phyloP scores from a whole-genome alignment of 108 stramenopile species.

The Nitzschia sp. region DNA sequence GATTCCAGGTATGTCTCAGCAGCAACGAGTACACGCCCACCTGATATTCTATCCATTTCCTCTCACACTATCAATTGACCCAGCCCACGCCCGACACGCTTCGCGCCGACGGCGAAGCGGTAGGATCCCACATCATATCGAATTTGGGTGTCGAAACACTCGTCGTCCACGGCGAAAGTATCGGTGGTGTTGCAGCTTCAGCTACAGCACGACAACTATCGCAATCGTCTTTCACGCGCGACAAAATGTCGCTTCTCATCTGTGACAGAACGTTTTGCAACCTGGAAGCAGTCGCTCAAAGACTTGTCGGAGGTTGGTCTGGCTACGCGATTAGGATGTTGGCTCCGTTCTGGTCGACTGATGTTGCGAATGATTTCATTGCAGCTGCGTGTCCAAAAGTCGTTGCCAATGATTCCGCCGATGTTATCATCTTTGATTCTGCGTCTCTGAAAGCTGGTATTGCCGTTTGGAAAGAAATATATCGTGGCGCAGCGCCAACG shows the following conservation, averaged over 20 bases:
- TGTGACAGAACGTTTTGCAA: slow-evolving; percentile 92
- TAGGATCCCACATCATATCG: slow-evolving; percentile 64
- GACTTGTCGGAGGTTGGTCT: slow-evolving; percentile 84
- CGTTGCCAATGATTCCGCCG: slow-evolving; percentile 83
- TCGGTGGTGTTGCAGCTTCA: slow-evolving; percentile 85
- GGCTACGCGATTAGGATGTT: slow-evolving; percentile 76
- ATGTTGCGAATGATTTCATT: slow-evolving; percentile 79
- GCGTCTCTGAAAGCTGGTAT: slow-evolving; percentile 82
- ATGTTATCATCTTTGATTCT: slow-evolving; percentile 81
- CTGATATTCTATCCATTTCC: neutral
- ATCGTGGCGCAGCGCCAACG: slow-evolving; percentile 46
- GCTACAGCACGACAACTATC: slow-evolving; percentile 64
- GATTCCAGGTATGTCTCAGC: slow-evolving; percentile 33
- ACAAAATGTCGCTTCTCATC: slow-evolving; percentile 59
- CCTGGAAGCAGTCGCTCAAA: slow-evolving; percentile 79
- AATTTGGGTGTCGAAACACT: slow-evolving; percentile 56
- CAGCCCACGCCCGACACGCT: slow-evolving; percentile 75
- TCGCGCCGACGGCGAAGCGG: slow-evolving; percentile 67
- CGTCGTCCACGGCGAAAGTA: slow-evolving; percentile 86
- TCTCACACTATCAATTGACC: neutral
- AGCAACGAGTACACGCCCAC: neutral
- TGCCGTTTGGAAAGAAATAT: slow-evolving; percentile 71
- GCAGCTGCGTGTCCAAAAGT: slow-evolving; percentile 81
- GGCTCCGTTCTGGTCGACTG: slow-evolving; percentile 82
- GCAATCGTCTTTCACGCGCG: slow-evolving; percentile 6